A percentile compares a stretch with the other conserved stretches of the same genome.
Conservation (phyloP, 768 basidiomycete genomes). For the Mrakia frigida region DNA sequence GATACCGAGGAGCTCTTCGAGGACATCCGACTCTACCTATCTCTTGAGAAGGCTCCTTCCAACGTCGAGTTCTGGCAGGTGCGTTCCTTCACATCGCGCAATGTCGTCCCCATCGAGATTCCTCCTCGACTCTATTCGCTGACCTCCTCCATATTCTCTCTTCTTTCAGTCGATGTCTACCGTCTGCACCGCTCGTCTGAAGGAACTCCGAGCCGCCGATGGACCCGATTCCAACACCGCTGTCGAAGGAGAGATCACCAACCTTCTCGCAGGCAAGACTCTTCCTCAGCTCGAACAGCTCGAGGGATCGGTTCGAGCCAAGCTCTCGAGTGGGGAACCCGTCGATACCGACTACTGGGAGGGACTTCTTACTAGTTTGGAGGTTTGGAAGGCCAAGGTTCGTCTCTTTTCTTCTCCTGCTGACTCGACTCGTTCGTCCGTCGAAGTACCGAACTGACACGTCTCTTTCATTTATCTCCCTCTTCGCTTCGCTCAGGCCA, state of each 20-base stretch:
- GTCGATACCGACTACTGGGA: conserved; percentile 99
- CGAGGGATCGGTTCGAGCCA: conserved; percentile 79
- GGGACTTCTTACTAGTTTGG: conserved; percentile 74
- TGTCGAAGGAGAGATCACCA: conserved; percentile 78
- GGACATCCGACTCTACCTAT: conserved; percentile 87
- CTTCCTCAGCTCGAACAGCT: conserved; percentile 75
- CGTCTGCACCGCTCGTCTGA: conserved; percentile 83
- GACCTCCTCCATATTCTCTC: neutral
- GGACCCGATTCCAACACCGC: conserved; percentile 45
- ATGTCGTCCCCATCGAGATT: neutral
- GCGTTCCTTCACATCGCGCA: conserved; percentile 36
- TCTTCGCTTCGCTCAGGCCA: conserved; percentile 58
- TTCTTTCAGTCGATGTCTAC: conserved; percentile 84
- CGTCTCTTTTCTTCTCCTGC: conserved; percentile 18
- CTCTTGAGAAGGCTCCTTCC: conserved; percentile 71
- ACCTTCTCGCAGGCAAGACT: conserved; percentile 74
- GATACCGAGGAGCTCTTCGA: conserved; percentile 91
- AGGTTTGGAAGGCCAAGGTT: conserved; percentile 97
- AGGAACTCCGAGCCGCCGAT: conserved; percentile 56
- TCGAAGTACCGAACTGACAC: neutral
- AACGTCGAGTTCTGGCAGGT: conserved; percentile 99
- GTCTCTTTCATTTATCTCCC: neutral
- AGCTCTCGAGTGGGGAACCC: conserved; percentile 85
- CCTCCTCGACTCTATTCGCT: neutral
- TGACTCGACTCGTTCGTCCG: no score